Conservation (phyloP, 2,329 filamentous ascomycete genomes). For the Fulvia fulva region DNA sequence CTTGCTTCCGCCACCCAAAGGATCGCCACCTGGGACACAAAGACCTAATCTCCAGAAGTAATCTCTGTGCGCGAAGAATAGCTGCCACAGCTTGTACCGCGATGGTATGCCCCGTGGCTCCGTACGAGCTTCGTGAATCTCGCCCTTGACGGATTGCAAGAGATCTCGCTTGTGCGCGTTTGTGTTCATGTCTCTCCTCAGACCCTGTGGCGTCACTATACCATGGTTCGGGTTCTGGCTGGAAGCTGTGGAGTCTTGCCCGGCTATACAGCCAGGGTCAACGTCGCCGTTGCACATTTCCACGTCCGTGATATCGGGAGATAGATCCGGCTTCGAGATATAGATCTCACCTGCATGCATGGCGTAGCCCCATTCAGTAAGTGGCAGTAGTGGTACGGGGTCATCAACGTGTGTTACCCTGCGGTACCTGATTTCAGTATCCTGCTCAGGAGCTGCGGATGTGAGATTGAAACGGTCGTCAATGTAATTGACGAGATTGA, state of each 20-base stretch:
- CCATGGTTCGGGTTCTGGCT: not conserved
- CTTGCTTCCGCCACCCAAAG: slow-evolving; percentile 26
- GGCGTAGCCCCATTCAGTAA: slow-evolving; percentile 81
- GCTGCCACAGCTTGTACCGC: slow-evolving; percentile 77
- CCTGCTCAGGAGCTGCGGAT: slow-evolving; percentile 8
- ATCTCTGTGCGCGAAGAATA: slow-evolving; percentile 90
- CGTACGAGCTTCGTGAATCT: slow-evolving; percentile 31
- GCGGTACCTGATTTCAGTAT: slow-evolving; percentile 51
- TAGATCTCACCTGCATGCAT: slow-evolving; percentile 85
- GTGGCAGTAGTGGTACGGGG: slow-evolving; percentile 81
- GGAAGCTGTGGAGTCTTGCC: slow-evolving; percentile 42
- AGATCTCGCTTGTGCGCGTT: slow-evolving; percentile 17
- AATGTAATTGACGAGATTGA: slow-evolving; percentile 51
- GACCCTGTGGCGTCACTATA: not conserved
- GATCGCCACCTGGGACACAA: slow-evolving; percentile 62
- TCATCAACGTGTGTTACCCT: slow-evolving; percentile 83
- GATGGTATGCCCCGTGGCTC: slow-evolving; percentile 40
- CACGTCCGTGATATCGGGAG: slow-evolving; percentile 67
- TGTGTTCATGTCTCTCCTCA: not conserved
- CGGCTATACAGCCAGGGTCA: slow-evolving; percentile 69
- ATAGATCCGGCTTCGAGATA: slow-evolving; percentile 68
- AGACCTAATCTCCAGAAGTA: slow-evolving; percentile 94
- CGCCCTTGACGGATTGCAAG: slow-evolving; percentile 23
- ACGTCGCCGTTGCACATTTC: slow-evolving; percentile 65
- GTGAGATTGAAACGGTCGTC: slow-evolving; percentile 45